Conservation (phyloP, 768 basidiomycete species). For the Plicaturopsis crispa region DNA sequence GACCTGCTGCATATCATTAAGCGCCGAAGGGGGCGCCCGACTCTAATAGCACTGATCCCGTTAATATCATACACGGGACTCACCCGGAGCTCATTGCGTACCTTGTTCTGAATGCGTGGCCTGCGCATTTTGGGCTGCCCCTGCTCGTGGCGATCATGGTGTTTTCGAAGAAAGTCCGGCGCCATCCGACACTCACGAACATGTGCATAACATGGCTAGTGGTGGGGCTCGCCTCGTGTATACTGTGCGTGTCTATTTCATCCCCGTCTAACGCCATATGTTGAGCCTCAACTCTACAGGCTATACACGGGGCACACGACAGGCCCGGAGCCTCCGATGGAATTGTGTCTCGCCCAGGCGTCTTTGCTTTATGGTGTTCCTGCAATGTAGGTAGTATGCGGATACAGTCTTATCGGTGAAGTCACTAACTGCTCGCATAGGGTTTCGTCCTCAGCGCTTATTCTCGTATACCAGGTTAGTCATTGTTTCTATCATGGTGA, state of each 20-base stretch:
- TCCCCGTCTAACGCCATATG: too few relatives aligned
- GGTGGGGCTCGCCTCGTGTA: constrained; percentile 24
- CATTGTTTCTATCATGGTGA: neutral
- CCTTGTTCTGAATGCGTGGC: constrained; percentile 40
- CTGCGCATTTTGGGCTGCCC: constrained; percentile 42
- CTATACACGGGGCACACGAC: constrained; percentile 31
- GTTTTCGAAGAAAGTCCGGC: constrained; percentile 31
- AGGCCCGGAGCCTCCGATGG: constrained; percentile 36
- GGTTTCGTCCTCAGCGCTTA: constrained; percentile 31
- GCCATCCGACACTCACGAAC: constrained; percentile 40
- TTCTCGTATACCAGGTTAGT: constrained; percentile 34
- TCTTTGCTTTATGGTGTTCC: constrained; percentile 43
- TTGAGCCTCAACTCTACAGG: constrained; percentile 15
- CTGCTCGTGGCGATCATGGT: constrained; percentile 31
- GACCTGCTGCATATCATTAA: too few relatives aligned
- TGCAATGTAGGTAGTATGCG: constrained; percentile 27
- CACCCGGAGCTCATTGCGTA: constrained; percentile 31
- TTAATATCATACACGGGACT: constrained; percentile 35
- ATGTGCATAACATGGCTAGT: constrained; percentile 38
- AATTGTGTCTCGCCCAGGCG: constrained; percentile 38
- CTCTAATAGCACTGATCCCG: too few relatives aligned
- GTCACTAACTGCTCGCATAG: constrained; percentile 15
- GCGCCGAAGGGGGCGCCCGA: too few relatives aligned
- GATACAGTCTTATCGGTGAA: neutral
- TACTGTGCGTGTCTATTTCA: constrained; percentile 5